A percentile compares a stretch with the other conserved stretches of the same genome.
Conservation (phyloP, 139 green algal genomes). For the Asterochloris erici region DNA sequence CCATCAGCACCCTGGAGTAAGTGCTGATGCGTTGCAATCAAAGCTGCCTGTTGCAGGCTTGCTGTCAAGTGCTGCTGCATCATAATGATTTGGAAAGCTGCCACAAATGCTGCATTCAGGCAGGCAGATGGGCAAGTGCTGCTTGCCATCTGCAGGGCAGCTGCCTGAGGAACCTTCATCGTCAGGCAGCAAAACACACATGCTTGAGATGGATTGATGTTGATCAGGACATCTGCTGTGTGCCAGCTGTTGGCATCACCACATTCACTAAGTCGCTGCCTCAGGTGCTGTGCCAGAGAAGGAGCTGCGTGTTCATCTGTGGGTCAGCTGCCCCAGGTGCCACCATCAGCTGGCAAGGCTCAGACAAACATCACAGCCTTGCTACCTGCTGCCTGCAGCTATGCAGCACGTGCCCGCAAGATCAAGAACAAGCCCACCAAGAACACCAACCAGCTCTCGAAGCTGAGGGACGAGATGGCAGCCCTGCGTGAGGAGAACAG, state of each 20-base stretch:
- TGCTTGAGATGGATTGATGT: neutral
- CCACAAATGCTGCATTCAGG: neutral
- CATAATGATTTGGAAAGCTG: neutral
- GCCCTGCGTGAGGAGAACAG: conserved; percentile 55
- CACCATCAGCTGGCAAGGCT: neutral
- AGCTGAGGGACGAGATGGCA: conserved; percentile 67
- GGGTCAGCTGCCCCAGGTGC: neutral
- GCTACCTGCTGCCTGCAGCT: conserved; percentile 34
- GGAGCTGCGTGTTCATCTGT: neutral
- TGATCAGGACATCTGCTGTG: too few species aligned
- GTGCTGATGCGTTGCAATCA: neutral
- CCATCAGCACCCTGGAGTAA: conserved; percentile 67
- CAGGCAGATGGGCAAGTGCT: neutral
- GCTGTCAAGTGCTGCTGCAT: neutral
- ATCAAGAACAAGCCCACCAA: conserved; percentile 96
- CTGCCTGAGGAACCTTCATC: neutral
- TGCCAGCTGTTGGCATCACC: too few species aligned
- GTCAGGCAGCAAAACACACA: neutral
- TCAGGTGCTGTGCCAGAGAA: neutral
- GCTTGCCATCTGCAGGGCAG: neutral
- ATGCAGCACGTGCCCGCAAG: conserved; percentile 80
- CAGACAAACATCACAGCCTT: too few species aligned
- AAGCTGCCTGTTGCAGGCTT: neutral
- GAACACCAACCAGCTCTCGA: conserved; percentile 80
- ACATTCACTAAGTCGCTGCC: too few species aligned